Evolutionary conservation across 202 grass and related monocot species (phyloP), one percentile per base, ranked within the genome.

Genomic region (Panicum hallii): DNA sequence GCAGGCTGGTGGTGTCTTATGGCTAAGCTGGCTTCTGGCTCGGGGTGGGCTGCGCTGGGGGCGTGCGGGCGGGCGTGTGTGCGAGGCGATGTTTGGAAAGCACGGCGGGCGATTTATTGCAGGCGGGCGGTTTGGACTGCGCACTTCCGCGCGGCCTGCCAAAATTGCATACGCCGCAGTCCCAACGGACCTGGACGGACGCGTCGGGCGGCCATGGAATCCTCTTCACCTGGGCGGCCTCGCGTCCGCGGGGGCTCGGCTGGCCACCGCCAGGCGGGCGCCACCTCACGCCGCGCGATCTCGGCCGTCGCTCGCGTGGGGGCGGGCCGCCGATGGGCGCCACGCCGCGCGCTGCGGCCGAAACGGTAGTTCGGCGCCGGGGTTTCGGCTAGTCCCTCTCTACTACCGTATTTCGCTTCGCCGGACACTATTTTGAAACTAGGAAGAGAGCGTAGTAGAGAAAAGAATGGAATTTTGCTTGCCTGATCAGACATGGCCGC

Each of bases 81-180:
- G 58, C 28, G 57, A 26, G 52, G 48, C 3, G 22, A 42, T 67
- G 79, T n/a, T 72, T 72, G 79, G 67, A 58, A 82, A 36, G 79
- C 56, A 80, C 84, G 84, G 80, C 74, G 67, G 74, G 60, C 68
- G 23, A 70, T 87, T 83, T 90, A 90, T 83, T 55, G 52, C 20
- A 8, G 15, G 42, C 4, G 61, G 4, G 61, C 11, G 19, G 30
- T 32, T 82, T 65, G 83, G 83, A 70, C 49, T 68, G 82, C 63
- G n/a, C 38, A 32, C 19, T 77, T 72, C 83, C 9, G 87, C 72
- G 83, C 65, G 88, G 89, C 80, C 89, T 85, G 80, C 89, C 84
- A 84, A 82, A 70, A 63, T 74, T 79, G 84, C 83, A 6, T 11
- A 70, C 64, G 79, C 65, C 38, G 44, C 23, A 14, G 45, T 23